Base-by-base conservation (phyloP, 2,329 filamentous ascomycete genomes). In the Exophiala spinifera region DNA sequence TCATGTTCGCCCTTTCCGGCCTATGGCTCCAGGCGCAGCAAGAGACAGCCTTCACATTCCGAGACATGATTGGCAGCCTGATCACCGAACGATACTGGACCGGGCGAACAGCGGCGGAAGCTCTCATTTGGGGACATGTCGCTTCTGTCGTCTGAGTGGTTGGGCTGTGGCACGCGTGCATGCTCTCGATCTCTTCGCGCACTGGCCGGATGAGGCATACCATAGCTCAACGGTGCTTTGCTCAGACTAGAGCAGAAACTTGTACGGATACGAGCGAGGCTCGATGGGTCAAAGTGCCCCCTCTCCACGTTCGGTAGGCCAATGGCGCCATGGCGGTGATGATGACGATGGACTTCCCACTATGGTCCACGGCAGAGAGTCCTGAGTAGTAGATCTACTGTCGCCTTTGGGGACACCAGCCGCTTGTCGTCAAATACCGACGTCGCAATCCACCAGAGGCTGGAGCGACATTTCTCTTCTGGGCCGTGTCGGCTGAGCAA, bases 61-160 rank as follows among this genome's bases (percentile, higher is more conserved):
- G 23, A 44, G 42, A 44, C 42, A 44, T 44, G 20, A 44, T 44
- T 44, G 42, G 42, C 23, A 44, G 42, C 42, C 42, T 44, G 42
- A 44, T n/a, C n/a, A 44, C 28, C 14, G 23, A 14, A 44, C 10
- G 10, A 21, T 44, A 28, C 20, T 25, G 4, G 20, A 25, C 19
- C 42, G 42, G 42, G 19, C n/a, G 21, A 23, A 21, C 21, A 44
- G 42, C 42, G 42, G 42, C 20, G 23, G n/a, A 44, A 21, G n/a
- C 42, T 23, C 42, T 44, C 42, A 25, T 44, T 25, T 15, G 20
- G n/a, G n/a, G 23, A 21, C 15, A 23, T 25, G 13, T 21, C 3
- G 21, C 10, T 44, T 44, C 42, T 44, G 19, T 21, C 21, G 21
- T n/a, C n/a, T 28, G 21, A 44, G 10, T 44, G 42, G 42, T 44